These are phyloP conservation scores for Cladophialophora carrionii DNA, from an alignment of 2,329 filamentous ascomycete species.

Conservation along the genomic window DNA sequence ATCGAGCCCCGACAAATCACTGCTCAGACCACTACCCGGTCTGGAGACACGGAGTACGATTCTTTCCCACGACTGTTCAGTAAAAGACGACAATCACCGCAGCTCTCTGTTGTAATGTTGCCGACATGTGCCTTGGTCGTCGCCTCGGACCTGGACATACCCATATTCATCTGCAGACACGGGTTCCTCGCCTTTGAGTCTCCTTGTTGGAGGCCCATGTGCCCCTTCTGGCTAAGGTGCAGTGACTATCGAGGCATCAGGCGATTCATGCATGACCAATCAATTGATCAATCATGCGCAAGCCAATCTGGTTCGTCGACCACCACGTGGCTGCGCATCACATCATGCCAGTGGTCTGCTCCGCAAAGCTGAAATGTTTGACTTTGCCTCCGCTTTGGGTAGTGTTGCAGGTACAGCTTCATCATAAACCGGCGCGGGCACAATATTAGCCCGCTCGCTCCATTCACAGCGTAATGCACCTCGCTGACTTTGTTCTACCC, in stretches of 20 bases:
- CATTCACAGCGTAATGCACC: neutral
- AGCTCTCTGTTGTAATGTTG: neutral
- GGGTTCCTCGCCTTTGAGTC: neutral
- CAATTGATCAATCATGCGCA: neutral
- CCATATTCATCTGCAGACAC: too few species aligned
- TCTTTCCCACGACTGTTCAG: neutral
- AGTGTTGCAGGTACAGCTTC: conserved; percentile 10
- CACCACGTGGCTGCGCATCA: neutral
- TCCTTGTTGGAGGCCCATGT: neutral
- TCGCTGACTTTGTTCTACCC: neutral
- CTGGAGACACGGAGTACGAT: conserved; percentile 10
- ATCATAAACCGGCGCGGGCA: conserved; percentile 6
- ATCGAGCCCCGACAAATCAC: conserved; percentile 1
- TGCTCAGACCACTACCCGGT: conserved; percentile 8
- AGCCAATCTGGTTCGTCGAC: neutral
- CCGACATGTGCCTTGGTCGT: neutral
- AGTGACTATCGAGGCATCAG: neutral
- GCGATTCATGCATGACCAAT: neutral
- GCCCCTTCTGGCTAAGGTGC: neutral
- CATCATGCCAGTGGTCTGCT: neutral
- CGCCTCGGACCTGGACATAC: neutral
- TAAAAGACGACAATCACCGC: neutral
- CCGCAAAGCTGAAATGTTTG: neutral
- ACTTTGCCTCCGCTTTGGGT: conserved; percentile 5
- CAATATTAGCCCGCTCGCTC: conserved; percentile 10